Base-by-base conservation (phyloP, 768 basidiomycete genomes). In the Daedaleopsis sinensis region DNA sequence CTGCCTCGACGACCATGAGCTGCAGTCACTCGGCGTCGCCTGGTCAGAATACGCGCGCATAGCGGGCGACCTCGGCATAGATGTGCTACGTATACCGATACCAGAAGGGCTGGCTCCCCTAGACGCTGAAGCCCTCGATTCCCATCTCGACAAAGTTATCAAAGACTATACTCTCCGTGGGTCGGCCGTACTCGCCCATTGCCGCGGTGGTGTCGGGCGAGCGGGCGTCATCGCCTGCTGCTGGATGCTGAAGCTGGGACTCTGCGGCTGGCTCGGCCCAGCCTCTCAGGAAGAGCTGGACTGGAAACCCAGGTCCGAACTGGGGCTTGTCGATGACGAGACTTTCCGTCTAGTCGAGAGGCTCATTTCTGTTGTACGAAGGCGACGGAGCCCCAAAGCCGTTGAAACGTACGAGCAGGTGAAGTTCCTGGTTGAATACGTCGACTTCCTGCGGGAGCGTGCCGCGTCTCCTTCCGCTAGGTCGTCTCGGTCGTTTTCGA, bases 321-420 rank as follows among this genome's bases (percentile, higher is more conserved):
- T 47, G 10, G 55, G 36, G 24, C n/a, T 18, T 2, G 44, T 57
- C 11, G 47, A 43, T 11, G 69, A 71, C 47, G 82, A 83, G 55
- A 83, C 87, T 15, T 69, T 96, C 59, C 77, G 81, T 39, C 80
- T 93, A 48, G 87, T 94, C 10, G 87, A 91, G 69, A 81, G 83
- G 24, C 87, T 84, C 1, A 91, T 98, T 56, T 75, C 79, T 7
- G 82, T 94, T 58, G 84, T 95, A 9, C 76, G 96, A 52, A 77
- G 83, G 63, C 77, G 94, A 63, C 78, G 96, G 62, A 94, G 94
- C 66, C 74, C 88, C 58, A 98, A 98, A 72, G 94, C 95, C 1
- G 84, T 98, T 43, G 96, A 98, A 73, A 96, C 94, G 3, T 88
- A 91, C 71, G 94, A 97, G 71, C 96, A 98, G 74, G 96, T 96